Base-by-base conservation (phyloP, 768 basidiomycete genomes). In the Epithele typhae region DNA sequence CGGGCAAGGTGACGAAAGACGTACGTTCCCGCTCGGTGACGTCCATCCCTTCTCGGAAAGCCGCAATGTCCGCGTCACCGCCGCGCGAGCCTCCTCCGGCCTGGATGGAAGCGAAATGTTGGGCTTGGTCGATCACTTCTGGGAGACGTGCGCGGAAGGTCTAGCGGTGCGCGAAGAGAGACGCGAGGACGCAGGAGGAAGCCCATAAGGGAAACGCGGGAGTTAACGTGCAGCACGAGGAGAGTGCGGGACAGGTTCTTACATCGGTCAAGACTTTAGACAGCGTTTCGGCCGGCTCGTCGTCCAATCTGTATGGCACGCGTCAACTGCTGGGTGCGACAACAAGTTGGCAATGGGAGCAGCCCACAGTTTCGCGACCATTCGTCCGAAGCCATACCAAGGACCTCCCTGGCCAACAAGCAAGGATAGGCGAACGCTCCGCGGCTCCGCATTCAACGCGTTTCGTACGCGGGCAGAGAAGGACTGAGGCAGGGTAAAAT, bases 301-400 rank as follows among this genome's bases (percentile, higher is more conserved):
- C 87, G 37, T 82, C 80, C 46, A 96, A 68, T 55, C 93, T 96
- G 14, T 4, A n/a, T n/a, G n/a, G n/a, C n/a, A n/a, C n/a, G n/a
- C n/a, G n/a, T n/a, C n/a, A n/a, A n/a, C n/a, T n/a, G n/a, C n/a
- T n/a, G n/a, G n/a, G n/a, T n/a, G n/a, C n/a, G n/a, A n/a, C n/a
- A n/a, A n/a, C n/a, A n/a, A n/a, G n/a, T n/a, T n/a, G n/a, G n/a
- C n/a, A n/a, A n/a, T n/a, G n/a, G n/a, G n/a, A n/a, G n/a, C 35
- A 57, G 59, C 76, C 57, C 59, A 91, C 92, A 95, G 79, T 44
- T 84, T 83, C 71, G 84, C 86, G 49, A 95, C 81, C 53, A 82
- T 80, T 62, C 84, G 84, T 12, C 93, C 93, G 63, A 93, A 93
- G 3, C 84, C 86, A 63, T 96, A 97, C 93, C 94, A 97, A 56